phyloP scores from a whole-genome alignment of 164 flowering plant genomes.

The Chloranthus sessilifolius region DNA sequence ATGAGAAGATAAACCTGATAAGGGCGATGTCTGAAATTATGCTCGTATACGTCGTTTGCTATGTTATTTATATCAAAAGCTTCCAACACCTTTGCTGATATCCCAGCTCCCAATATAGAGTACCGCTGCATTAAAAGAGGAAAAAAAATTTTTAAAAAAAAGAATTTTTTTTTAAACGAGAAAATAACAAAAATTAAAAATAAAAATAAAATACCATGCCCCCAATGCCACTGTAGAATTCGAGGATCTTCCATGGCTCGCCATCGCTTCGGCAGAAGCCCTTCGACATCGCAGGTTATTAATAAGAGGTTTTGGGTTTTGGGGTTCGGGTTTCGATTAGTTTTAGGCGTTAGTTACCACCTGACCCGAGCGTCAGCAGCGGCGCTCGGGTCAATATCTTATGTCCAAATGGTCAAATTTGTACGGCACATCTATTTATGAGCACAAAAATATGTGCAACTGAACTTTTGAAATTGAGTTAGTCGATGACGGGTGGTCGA shows the following conservation, averaged over 20 bases:
- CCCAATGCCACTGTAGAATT: slow-evolving; percentile 96
- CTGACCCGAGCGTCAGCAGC: too few relatives aligned
- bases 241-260: slow-evolving; percentile 61
- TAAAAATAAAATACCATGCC: slow-evolving; percentile 59
- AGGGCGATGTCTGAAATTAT: slow-evolving; percentile 85
- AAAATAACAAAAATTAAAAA: background rate
- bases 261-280: slow-evolving; percentile 13
- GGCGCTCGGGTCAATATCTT: too few relatives aligned
- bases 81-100: slow-evolving; percentile 62
- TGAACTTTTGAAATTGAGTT: too few relatives aligned
- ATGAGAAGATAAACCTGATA: slow-evolving; percentile 54
- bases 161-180: background rate
- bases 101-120: slow-evolving; percentile 53
- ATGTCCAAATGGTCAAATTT: too few relatives aligned
- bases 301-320: too few relatives aligned
- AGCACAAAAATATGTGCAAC: too few relatives aligned
- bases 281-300: too few relatives aligned
- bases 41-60: slow-evolving; percentile 83
- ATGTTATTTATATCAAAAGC: slow-evolving; percentile 84
- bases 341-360: too few relatives aligned
- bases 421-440: too few relatives aligned
- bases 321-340: too few relatives aligned
- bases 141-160: background rate
- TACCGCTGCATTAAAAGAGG: slow-evolving; percentile 44
- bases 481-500: too few relatives aligned